Evolutionary conservation across 306 rosid species (phyloP), one percentile per base, ranked within the genome.

Genomic region (Mimosa bimucronata): DNA sequence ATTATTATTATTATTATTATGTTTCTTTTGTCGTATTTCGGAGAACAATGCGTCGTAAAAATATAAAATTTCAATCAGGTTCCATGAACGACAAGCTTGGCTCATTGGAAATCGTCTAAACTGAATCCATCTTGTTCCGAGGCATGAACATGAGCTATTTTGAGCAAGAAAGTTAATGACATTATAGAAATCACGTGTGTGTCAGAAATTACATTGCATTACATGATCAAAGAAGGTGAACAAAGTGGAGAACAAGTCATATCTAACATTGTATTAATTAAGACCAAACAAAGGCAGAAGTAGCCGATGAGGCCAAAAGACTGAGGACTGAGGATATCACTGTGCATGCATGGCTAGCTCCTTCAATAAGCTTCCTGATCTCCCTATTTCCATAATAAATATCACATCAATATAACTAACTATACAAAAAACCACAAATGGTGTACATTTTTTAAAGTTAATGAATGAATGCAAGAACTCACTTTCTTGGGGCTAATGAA

Each of bases 401-500:
- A 57, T 25, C 30, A 57, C 65, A 23, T 57, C 30, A 57, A 18
- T 37, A 7, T 19, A 40, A 64, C 8, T 28, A 64, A 23, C 14
- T 4, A 25, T 26, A 8, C 3, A 34, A 6, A 34, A 64, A 73
- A 28, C 0, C 31, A 16, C 15, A 68, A 52, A 18, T 18, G 13
- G 45, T 65, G 6, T 29, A 12, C 16, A 23, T 21, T 62, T 14
- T 11, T 29, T 15, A 2, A 26, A 60, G 18, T 60, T 6, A 34
- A 10, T 13, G 16, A 29, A 42, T 53, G 14, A 4, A 55, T 23
- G 19, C 4, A 28, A 15, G 31, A 72, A 72, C 91, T 86, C 71
- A 87, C 97, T 83, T 83, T 86, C 80, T 88, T 86, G 66, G 87
- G 71, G 7, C 31, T 75, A 76, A 92, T 40, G 80, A 87, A 83